Evolutionary conservation across 2,329 filamentous ascomycete genomes (phyloP), one percentile per base, ranked within the genome.

Genomic region (Drechslerella dactyloides): DNA sequence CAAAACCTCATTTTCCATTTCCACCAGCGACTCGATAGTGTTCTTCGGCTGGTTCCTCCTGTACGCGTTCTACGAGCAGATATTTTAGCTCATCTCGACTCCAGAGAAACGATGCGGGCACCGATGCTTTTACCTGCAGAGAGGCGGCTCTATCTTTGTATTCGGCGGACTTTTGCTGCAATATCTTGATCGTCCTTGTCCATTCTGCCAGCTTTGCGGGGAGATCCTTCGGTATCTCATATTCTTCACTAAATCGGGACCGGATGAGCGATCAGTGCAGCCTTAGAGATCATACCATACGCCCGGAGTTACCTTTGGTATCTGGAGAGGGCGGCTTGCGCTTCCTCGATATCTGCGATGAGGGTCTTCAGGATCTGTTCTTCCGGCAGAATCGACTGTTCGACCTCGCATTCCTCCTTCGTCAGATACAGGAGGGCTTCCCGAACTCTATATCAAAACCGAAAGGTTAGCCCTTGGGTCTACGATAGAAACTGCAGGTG

Each of bases 201-300:
- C 89, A 85, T 56, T 94, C 89, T 2, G 88, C 83, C n/a, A 91
- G 93, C 74, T 88, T 84, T 74, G 86, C 86, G 10, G 86, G 85
- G 2, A 93, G 80, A 73, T 86, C 82, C 0, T 85, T 77, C 0
- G 86, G 80, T 30, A 55, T 58, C 54, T 60, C 59, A 17, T 70
- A 70, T 17, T 59, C 53, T 21, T 60, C 54, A 17, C 66, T 70
- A 33, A 21, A 15, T 33, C 3, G 3, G 27, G n/a, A 21, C 1
- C 27, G 4, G 24, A 48, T 54, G 21, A 62, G 59, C 23, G 19
- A 46, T 23, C n/a, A 17, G 11, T 27, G 54, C 19, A n/a, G 24
- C 5, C 8, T 17, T 23, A 27, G 15, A 30, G 40, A 10, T n/a
- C 2, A 17, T 23, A 23, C 46, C 15, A 11, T 15, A 44, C 42